Evolutionary conservation across 495 filamentous ascomycete species (phyloP).

Genomic region (Neurospora sp.): DNA sequence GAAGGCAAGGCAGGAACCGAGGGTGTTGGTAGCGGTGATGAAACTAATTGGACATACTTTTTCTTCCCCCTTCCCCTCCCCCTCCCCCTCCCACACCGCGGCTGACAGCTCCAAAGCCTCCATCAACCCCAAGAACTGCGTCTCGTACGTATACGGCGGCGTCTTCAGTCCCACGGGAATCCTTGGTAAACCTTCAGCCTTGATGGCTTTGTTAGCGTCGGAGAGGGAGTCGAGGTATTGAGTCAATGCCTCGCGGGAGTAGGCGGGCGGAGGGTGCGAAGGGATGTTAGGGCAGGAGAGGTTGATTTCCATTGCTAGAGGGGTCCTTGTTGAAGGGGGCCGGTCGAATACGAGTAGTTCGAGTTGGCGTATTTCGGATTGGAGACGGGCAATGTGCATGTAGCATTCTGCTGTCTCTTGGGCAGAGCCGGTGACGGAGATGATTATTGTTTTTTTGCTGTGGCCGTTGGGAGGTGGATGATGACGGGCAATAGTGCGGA

Average conservation of each 20-base stretch:
- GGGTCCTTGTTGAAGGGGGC: background rate
- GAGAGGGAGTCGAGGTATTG: constrained; percentile 37
- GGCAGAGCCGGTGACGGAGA: constrained; percentile 56
- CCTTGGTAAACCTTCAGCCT: background rate
- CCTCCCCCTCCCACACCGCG: too few relatives aligned
- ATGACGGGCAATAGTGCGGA: too few relatives aligned
- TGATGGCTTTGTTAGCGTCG: background rate
- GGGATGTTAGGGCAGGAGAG: constrained; percentile 68
- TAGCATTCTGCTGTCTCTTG: constrained; percentile 40
- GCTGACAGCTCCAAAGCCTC: constrained; percentile 27
- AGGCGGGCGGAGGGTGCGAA: constrained; percentile 53
- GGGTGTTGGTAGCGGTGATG: constrained; percentile 62
- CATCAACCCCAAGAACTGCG: constrained; percentile 46
- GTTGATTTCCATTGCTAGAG: constrained; percentile 57
- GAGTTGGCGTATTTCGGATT: background rate
- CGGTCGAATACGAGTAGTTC: too few relatives aligned
- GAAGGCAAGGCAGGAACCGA: constrained; percentile 54
- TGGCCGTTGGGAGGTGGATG: too few relatives aligned
- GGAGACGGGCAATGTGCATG: constrained; percentile 12
- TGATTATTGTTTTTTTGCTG: constrained; percentile 51
- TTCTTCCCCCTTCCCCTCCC: background rate
- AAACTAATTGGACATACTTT: constrained; percentile 39
- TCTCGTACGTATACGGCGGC: constrained; percentile 59
- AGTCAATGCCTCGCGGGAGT: constrained; percentile 33
- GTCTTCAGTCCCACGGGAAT: constrained; percentile 52